Base-by-base conservation (phyloP, 1,284 basidiomycete genomes). In the Singerocomus rubriflavus region DNA sequence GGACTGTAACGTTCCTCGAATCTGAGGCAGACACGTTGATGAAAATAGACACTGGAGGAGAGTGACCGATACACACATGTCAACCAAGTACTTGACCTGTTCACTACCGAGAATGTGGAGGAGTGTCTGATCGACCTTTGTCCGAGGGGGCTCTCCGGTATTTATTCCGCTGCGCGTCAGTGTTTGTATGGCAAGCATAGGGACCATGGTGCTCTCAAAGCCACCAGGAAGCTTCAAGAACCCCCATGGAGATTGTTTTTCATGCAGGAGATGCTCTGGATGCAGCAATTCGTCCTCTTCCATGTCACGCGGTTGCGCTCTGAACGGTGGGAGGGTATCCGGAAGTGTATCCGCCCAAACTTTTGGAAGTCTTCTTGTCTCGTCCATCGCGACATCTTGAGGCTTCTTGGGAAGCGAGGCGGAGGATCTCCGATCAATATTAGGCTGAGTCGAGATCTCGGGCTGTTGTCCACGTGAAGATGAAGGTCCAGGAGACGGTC, bases 1-100 rank as follows among this genome's bases (percentile, higher is more conserved):
- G 75, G 75, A 12, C 55, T 64, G 48, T 78, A 76, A 14, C 67
- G 66, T 37, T 64, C 62, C 39, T 77, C 72, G 47, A 77, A 76
- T 45, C 76, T 76, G 32, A 21, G 26, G 14, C 10, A 35, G 31
- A 41, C 12, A 16, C 5, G 14, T 39, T 40, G 17, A 44, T 48
- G 16, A 55, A 46, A 45, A 36, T 12, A 35, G 21, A 21, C 7
- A 31, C 27, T 8, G n/a, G 41, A 31, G 33, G 26, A 44, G 32
- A 14, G 51, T n/a, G 34, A 17, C 5, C 5, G 16, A 51, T 29
- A 60, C 73, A 10, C 44, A 77, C 74, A 72, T 67, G 37, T 71
- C 63, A 26, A 73, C 59, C 21, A 76, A 62, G 33, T 64, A 69
- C 11, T 58, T 60, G 34, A 66, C 65, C 53, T 75, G 73, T 10